These are phyloP conservation scores for Barnettozyma salicaria DNA, from an alignment of 805 yeast species.

Conservation along the genomic window DNA sequence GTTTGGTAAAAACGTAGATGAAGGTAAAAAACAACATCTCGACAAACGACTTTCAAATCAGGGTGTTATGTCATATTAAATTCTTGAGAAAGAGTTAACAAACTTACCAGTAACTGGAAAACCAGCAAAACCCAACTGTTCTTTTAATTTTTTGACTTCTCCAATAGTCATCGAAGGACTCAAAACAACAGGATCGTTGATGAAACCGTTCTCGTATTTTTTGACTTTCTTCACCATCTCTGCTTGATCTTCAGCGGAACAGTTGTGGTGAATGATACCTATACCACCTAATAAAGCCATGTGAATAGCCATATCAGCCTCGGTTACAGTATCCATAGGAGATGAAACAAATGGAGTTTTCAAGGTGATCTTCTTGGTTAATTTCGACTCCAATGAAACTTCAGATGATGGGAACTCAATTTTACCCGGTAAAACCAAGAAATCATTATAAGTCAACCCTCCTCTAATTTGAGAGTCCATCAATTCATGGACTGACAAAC, in stretches of 20 bases:
- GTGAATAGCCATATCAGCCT: conserved; percentile 93
- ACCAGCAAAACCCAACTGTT: conserved; percentile 83
- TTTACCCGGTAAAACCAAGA: conserved; percentile 91
- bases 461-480: conserved; percentile 90
- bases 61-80: conserved; percentile 3
- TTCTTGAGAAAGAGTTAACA: conserved; percentile 2
- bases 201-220: conserved; percentile 96
- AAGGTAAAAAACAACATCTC: not conserved
- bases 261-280: conserved; percentile 97
- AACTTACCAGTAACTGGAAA: conserved; percentile 99
- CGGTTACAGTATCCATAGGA: conserved; percentile 99
- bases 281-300: conserved; percentile 99
- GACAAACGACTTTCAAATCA: too few relatives aligned
- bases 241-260: conserved; percentile 95
- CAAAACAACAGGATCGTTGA: conserved; percentile 87
- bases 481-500: conserved; percentile 73
- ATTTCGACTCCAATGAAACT: conserved; percentile 75
- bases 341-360: conserved; percentile 95
- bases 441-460: conserved; percentile 96
- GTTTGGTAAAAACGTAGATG: not conserved
- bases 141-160: conserved; percentile 68
- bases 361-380: conserved; percentile 87
- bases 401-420: conserved; percentile 77
- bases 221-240: conserved; percentile 96
- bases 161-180: conserved; percentile 72